These are phyloP conservation scores for apple (Malus domestica) DNA, from an alignment of 306 rosid genomes.

Conservation along the genomic window ASM211411v1 NC_041803.1:37714501-37715000, in stretches of 20 bases:
- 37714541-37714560: constrained; percentile 57
- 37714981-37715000: background rate
- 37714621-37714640: constrained; percentile 66
- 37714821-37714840: background rate
- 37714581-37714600: constrained; percentile 86
- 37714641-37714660: constrained; percentile 89
- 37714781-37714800: background rate
- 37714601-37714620: constrained; percentile 80
- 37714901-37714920: background rate
- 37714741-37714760: background rate
- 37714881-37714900: background rate
- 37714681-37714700: background rate
- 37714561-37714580: constrained; percentile 82
- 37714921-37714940: background rate
- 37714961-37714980: background rate
- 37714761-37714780: background rate
- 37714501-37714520: constrained; percentile 71
- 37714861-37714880: no score
- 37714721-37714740: background rate
- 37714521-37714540: constrained; percentile 76
- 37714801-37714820: background rate
- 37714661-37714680: constrained; percentile 55
- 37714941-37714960: background rate
- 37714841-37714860: background rate
- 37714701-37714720: background rate